phyloP scores from a whole-genome alignment of 2,329 filamentous ascomycete species.

The Botrytis deweyae region DNA sequence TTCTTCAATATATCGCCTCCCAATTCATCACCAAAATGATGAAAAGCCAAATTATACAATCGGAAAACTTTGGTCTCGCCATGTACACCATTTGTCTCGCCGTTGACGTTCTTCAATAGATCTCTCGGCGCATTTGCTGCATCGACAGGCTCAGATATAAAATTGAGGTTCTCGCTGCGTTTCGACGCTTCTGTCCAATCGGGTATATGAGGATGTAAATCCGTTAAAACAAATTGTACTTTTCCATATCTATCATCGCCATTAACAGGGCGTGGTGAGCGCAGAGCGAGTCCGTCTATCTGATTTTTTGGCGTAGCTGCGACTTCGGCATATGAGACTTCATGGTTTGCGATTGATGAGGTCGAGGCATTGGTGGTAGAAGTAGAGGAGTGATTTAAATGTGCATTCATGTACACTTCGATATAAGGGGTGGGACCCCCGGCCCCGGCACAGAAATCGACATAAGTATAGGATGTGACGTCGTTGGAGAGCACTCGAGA shows the following conservation, averaged over 20 bases:
- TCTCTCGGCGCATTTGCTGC: slow-evolving; percentile 58
- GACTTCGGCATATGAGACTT: slow-evolving; percentile 10
- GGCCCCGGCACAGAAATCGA: slow-evolving; percentile 75
- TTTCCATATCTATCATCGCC: slow-evolving; percentile 31
- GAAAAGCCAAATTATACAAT: slow-evolving; percentile 72
- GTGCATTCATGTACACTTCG: slow-evolving; percentile 57
- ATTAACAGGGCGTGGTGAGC: slow-evolving; percentile 30
- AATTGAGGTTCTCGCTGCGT: slow-evolving; percentile 56
- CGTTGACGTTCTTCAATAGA: slow-evolving; percentile 42
- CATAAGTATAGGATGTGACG: slow-evolving; percentile 57
- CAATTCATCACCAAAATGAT: slow-evolving; percentile 68
- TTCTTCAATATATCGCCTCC: slow-evolving; percentile 62
- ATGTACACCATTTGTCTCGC: background rate
- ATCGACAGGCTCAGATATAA: slow-evolving; percentile 61
- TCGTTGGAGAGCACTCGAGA: slow-evolving; percentile 49
- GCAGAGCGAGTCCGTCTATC: slow-evolving; percentile 26
- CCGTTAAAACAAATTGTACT: slow-evolving; percentile 63
- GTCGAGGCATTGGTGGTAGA: slow-evolving; percentile 24
- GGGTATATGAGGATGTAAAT: slow-evolving; percentile 62
- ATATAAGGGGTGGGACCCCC: slow-evolving; percentile 69
- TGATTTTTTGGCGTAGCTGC: slow-evolving; percentile 9
- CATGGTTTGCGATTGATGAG: background rate
- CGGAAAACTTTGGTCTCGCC: slow-evolving; percentile 58
- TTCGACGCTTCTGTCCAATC: slow-evolving; percentile 57
- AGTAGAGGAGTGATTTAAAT: slow-evolving; percentile 35